Conservation (phyloP, 2,329 filamentous ascomycete genomes). For the Calonectria hawksworthii region DNA sequence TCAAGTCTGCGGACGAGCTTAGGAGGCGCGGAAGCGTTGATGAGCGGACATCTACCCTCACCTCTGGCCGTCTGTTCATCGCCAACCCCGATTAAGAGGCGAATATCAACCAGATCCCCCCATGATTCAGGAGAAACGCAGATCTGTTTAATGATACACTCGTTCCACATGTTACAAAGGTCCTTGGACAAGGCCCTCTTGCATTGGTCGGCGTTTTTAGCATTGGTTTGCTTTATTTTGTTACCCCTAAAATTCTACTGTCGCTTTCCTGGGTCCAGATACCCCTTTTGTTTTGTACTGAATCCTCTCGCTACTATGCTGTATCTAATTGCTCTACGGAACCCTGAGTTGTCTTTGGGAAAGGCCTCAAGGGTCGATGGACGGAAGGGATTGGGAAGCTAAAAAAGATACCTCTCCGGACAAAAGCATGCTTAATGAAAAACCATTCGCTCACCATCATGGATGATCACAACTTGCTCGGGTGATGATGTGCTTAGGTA, state of each 20-base stretch:
- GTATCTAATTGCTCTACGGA: conserved; percentile 34
- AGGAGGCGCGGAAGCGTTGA: conserved; percentile 85
- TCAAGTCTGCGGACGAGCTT: conserved; percentile 79
- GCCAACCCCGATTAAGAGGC: conserved; percentile 80
- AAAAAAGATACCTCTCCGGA: conserved; percentile 47
- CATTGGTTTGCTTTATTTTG: conserved; percentile 40
- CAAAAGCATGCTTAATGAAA: conserved; percentile 46
- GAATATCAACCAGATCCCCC: conserved; percentile 32
- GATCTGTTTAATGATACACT: conserved; percentile 33
- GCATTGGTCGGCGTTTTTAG: conserved; percentile 47
- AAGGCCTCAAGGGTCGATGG: conserved; percentile 37
- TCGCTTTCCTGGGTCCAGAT: conserved; percentile 44
- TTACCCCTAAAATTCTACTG: conserved; percentile 34
- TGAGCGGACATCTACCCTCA: conserved; percentile 83
- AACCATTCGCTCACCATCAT: conserved; percentile 24
- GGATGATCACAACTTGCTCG: conserved; percentile 5
- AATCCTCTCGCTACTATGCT: conserved; percentile 42
- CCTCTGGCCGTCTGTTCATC: conserved; percentile 81
- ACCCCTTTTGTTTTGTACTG: conserved; percentile 38
- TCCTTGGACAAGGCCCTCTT: conserved; percentile 31
- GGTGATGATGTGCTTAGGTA: conserved; percentile 22
- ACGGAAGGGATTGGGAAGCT: conserved; percentile 37
- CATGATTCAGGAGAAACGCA: conserved; percentile 31
- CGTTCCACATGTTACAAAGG: conserved; percentile 34
- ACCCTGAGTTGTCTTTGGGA: conserved; percentile 37